Evolutionary conservation across 768 basidiomycete species (phyloP), one percentile per base, ranked within the genome.

Genomic region (Tulasnella sp.): DNA sequence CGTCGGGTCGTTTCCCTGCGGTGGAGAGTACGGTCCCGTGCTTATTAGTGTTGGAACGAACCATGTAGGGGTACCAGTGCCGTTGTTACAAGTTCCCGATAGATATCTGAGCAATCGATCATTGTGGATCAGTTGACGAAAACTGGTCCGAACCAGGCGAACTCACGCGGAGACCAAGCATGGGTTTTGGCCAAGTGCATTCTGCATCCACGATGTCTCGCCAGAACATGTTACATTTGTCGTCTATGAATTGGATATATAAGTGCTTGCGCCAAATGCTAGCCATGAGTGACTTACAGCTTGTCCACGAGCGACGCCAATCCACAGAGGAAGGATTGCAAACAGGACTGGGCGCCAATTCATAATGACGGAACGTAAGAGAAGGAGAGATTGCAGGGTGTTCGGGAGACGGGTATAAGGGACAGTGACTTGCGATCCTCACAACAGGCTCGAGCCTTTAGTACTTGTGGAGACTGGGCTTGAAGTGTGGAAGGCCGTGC

Each of bases 151-250:
- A 29, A 17, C 48, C 56, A 58, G 15, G n/a, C 11, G 17, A 51
- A 53, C 49, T 30, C 15, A 60, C 47, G 58, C 51, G 3, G 58
- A 60, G 49, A 60, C 58, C 23, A 60, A 38, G 30, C 58, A 60
- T 24, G 58, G 58, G 41, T 34, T 51, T 52, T 60, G 58, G 8
- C 49, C 49, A 21, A 29, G 26, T 3, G 49, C 30, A 27, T 60
- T 60, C 34, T 13, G 17, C 58, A 60, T 60, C 58, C 50, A 60
- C 13, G 17, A 24, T 17, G 32, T 51, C 21, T 23, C 23, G 26
- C 26, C 11, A 2, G 27, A 19, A 38, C 56, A 58, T 1, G 50
- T 60, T 11, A 19, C 50, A 19, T 60, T 60, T 30, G 58, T 60
- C 19, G 3, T 3, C 56, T 58, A 58, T 1, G 10, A 47, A 38